Base-by-base conservation (phyloP, 202 grass and related monocot genomes). In the Eragrostis tef region DNA sequence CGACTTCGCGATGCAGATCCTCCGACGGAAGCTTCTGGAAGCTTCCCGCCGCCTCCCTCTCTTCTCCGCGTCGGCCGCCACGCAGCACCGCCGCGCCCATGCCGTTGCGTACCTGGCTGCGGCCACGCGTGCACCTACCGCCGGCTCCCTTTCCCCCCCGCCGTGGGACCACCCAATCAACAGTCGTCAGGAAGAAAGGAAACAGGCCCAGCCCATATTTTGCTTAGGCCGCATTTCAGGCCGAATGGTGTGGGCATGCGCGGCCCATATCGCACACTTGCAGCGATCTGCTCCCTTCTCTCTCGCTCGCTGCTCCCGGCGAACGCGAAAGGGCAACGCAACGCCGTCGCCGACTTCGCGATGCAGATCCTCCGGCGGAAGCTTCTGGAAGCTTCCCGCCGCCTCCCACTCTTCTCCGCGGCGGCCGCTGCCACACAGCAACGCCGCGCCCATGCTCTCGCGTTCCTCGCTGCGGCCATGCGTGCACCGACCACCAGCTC, bases 301-400 rank as follows among this genome's bases (percentile, higher is more conserved):
- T 10, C 16, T 48, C 29, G 16, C 49, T 52, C 7, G 6, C 41
- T 43, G 57, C 52, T 22, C 80, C 3, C 53, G 11, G 67, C 25
- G 65, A 22, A 39, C 52, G 56, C 56, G 17, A 13, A 5, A 36
- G 11, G n/a, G n/a, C n/a, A n/a, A n/a, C n/a, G 17, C 36, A 62
- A 26, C 24, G 6, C 73, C 8, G 2, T 56, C 68, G 58, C 70
- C 64, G 82, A 46, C 70, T 44, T 67, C 49, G 21, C 59, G 87
- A 94, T 94, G 94, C 90, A 93, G 88, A 79, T 75, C 25, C 62
- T 84, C 61, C 76, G 82, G 65, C 86, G 79, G 61, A 87, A 89
- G 29, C 57, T 92, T 63, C 77, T 84, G 66, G 71, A 90, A 83
- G 81, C 86, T n/a, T 79, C 89, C 57, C 75, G 79, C 72, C 64